Base-by-base conservation (phyloP, 108 stramenopile species). In the Pseudonitzschia multiseries region DNA sequence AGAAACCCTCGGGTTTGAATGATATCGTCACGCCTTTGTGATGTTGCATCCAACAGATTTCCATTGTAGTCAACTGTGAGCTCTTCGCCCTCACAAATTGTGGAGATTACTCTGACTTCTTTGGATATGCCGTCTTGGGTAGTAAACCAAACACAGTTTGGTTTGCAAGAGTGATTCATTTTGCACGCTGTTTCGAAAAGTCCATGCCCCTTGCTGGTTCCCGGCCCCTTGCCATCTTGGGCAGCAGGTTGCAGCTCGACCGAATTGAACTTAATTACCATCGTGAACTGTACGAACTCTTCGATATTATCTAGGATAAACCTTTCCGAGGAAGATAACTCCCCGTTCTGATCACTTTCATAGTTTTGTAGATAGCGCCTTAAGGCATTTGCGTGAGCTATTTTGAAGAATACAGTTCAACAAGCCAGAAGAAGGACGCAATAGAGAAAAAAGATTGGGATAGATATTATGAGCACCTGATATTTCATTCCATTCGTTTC, bases 131-230 rank as follows among this genome's bases (percentile, higher is more conserved):
- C 78, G 73, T 72, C 71, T 46, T 69, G 71, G 8, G 64, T 51
- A 20, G 78, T 79, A 28, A 73, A 54, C 78, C 78, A 79, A 31
- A 69, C 71, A 71, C 78, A 79, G 52, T 79, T 79, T 14, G 78
- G 78, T 27, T 41, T 59, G 61, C 78, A 79, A 13, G 78, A 79
- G 50, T 79, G 78, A 50, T 65, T 79, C 72, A 79, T 79, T 33
- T 53, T 69, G 50, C 78, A 79, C 24, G 78, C 78, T n/a, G 51
- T 62, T 56, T 79, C 78, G 69, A 79, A 79, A 20, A 79, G 27
- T 2, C 78, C 78, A 27, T 69, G 67, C 13, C 78, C 78, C 50
- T 64, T 73, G 51, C 57, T 36, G 12, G 48, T 28, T 26, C 71
- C 72, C 12, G 71, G 78, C 24, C 78, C 78, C n/a, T n/a, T 22